phyloP scores from a whole-genome alignment of 129 eudicot genomes.

The Lonicera japonica region DNA sequence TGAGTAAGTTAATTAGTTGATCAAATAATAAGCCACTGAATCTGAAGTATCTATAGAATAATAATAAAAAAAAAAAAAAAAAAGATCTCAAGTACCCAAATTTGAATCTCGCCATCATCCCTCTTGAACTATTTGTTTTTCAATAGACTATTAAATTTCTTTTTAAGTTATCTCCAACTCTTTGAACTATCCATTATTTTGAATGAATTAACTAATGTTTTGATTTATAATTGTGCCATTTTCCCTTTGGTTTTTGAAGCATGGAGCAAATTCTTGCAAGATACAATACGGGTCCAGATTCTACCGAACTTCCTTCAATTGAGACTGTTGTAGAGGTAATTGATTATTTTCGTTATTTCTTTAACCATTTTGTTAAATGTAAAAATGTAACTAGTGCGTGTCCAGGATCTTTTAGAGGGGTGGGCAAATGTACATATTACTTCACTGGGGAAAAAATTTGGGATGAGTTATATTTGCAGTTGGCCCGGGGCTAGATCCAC shows the following conservation, averaged over 20 bases:
- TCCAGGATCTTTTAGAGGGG: not conserved
- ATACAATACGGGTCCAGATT: conserved; percentile 34
- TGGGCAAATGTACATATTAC: not conserved
- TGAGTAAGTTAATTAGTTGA: no score
- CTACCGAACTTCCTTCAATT: conserved; percentile 13
- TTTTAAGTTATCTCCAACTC: no score
- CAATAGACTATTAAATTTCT: no score
- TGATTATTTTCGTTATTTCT: not conserved
- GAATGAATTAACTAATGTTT: not conserved
- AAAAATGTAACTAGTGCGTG: not conserved
- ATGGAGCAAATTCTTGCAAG: conserved; percentile 61
- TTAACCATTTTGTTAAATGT: not conserved
- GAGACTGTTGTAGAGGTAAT: conserved; percentile 23
- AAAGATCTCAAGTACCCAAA: no score
- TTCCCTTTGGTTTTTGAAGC: conserved; percentile 21
- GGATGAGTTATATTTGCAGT: not conserved
- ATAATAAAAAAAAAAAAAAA: no score
- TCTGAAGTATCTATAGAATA: no score
- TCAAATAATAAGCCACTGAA: no score
- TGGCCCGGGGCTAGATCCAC: no score
- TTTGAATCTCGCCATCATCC: no score
- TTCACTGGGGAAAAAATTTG: no score
- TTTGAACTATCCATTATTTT: not conserved
- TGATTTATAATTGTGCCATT: not conserved
- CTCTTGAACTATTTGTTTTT: no score